Evolutionary conservation across 2,329 filamentous ascomycete species (phyloP), one percentile per base, ranked within the genome.

Genomic region (Claviceps arundinis): DNA sequence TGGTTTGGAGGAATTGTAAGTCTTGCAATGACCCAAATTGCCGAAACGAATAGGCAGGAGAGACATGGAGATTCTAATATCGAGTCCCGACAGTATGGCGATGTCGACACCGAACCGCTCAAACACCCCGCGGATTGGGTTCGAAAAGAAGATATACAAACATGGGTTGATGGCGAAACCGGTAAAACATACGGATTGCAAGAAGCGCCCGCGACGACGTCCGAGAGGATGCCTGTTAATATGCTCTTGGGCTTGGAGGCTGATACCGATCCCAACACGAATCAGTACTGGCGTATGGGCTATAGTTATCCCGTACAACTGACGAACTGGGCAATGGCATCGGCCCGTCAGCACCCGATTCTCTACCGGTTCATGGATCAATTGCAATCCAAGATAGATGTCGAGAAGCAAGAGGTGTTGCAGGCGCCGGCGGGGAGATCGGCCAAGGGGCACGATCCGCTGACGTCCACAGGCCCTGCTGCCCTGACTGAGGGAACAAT

Each of bases 281-380:
- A 59, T 44, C 45, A 54, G 5, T 57, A 59, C 49, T 61, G 59
- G 59, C 57, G 59, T 14, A 61, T 61, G 59, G 59, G 59, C 43
- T 61, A 61, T 43, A 52, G 57, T 14, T 60, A 58, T 50, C 58
- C 59, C 7, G 51, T 61, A 3, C 59, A 61, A 17, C 42, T 61
- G 38, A 61, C 59, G 5, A 59, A 61, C 42, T 61, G 59, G 59
- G 59, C 59, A 5, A 49, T 61, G 53, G 59, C 59, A 2, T 58
- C 58, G 14, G 55, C 56, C 11, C 58, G 55, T 5, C 49, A 54
- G 6, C 59, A 61, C n/a, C 58, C 57, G 5, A 49, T 56, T 13
- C 50, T 61, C 24, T 47, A 49, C 7, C 55, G 52, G 30, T 61
- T 58, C 52, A 56, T 60, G 54, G 51, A 57, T n/a, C 54, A 49